Base-by-base conservation (phyloP, 2,329 filamentous ascomycete genomes). In the Fusarium azukiicola region DNA sequence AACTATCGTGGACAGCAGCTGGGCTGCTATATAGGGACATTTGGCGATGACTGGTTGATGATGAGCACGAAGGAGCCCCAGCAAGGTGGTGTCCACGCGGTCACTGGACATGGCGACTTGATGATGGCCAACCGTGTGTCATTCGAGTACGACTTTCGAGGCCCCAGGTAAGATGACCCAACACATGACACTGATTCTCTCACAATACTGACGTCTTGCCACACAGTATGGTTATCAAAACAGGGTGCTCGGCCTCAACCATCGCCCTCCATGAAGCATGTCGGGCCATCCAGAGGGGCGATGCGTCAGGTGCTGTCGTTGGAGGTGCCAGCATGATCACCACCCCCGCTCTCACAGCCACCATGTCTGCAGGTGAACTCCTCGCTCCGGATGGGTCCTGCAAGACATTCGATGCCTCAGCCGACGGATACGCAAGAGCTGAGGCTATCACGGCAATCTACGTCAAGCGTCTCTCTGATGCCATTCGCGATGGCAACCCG, bases 351-450 rank as follows among this genome's bases (percentile, higher is more conserved):
- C 11, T 74, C 4, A 74, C 50, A 4, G 13, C 72, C 2, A 67
- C 71, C 4, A 75, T 74, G 74, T 54, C 72, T 19, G 4, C 9
- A 3, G 47, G 61, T 81, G 75, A 16, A 82, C 81, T 12, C 84
- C 87, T 3, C 87, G 88, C 2, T 85, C 90, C 69, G 87, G 89
- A 3, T 80, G 87, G 69, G 87, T 90, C 0, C 86, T 77, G 38
- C 71, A 69, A 10, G 67, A 72, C 3, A 6, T 75, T 75, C 23
- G 74, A 74, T 47, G 72, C n/a, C 17, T 50, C 72, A 3, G 74
- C 58, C 0, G 58, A 75, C 4, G 74, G 74, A 0, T 75, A 74
- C 1, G 74, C 74, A 4, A n/a, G 74, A 0, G 74, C 49, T 1
- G 74, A 75, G 17, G 72, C 72, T 5, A 71, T 74, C 21, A 67